Percentiles rank a stretch among this genome's conserved stretches.
These are phyloP conservation scores for Prosopis cineraria DNA, from an alignment of 306 rosid species.

Conservation along the genomic window DNA sequence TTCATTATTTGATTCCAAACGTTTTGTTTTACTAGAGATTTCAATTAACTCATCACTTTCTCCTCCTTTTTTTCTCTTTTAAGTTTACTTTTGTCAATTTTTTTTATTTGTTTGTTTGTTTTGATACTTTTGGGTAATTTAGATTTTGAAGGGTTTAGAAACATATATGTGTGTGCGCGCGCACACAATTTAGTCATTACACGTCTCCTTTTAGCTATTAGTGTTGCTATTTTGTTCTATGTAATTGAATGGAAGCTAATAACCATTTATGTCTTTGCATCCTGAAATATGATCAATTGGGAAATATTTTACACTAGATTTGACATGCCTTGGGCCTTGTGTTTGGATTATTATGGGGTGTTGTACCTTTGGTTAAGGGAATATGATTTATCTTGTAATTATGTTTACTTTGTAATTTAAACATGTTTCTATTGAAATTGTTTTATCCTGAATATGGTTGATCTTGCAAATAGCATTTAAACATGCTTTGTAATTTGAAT, in stretches of 20 bases:
- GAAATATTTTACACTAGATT: constrained; percentile 97
- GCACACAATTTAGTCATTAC: not conserved
- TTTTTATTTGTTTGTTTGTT: too few species aligned
- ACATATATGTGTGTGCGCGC: not conserved
- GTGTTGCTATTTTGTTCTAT: constrained; percentile 10
- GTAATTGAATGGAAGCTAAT: constrained; percentile 4
- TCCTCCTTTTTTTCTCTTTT: too few species aligned
- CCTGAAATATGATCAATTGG: constrained; percentile 79
- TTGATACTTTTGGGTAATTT: too few species aligned
- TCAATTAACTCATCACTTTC: too few species aligned
- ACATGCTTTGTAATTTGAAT: too few species aligned
- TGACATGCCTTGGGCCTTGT: constrained; percentile 77
- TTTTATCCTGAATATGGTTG: too few species aligned
- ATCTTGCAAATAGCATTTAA: too few species aligned
- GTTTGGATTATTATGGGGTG: constrained; percentile 87
- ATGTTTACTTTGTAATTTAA: not conserved
- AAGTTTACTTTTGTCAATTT: too few species aligned
- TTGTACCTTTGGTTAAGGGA: constrained; percentile 92
- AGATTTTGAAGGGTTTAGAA: too few species aligned
- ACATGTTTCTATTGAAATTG: constrained; percentile 6
- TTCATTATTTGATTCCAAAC: too few species aligned
- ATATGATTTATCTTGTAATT: constrained; percentile 92
- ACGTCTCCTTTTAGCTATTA: not conserved
- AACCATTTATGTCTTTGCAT: not conserved
- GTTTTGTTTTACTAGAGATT: too few species aligned